Conservation (phyloP, 148 eudicot genomes). For the Rhododendron mucronatum region DNA sequence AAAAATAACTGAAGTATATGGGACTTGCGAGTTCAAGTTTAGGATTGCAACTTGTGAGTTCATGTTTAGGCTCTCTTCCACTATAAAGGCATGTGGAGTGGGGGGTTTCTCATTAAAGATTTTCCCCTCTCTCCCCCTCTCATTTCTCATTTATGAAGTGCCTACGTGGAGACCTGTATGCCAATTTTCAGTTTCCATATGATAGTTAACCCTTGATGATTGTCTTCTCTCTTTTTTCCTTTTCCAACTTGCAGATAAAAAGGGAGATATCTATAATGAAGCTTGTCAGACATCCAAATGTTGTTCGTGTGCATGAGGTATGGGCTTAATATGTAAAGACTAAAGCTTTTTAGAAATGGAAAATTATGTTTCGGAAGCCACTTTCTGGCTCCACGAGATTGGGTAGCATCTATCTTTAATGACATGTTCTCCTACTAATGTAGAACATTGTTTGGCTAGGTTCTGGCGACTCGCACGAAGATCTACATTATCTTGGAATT, state of each 20-base stretch:
- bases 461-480: conserved; percentile 90
- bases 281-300: conserved; percentile 88
- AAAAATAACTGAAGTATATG: background rate
- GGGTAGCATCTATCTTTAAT: background rate
- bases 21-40: background rate
- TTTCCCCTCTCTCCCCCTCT: background rate
- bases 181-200: background rate
- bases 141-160: background rate
- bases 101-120: background rate
- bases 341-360: background rate
- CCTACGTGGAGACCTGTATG: background rate
- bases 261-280: conserved; percentile 96
- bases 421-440: conserved; percentile 8
- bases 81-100: background rate
- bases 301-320: conserved; percentile 93
- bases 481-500: conserved; percentile 93
- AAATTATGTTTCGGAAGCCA: background rate
- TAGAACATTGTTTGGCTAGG: conserved; percentile 37
- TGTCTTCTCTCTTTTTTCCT: background rate
- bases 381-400: background rate
- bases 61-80: background rate
- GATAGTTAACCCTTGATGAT: background rate
- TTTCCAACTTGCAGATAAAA: conserved; percentile 62
- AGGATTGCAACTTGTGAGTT: background rate
- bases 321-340: conserved; percentile 12